Percentiles rank a stretch among this genome's conserved stretches.
Evolutionary conservation across 306 rosid genomes (phyloP).

Genomic region (Quercus suber): DNA sequence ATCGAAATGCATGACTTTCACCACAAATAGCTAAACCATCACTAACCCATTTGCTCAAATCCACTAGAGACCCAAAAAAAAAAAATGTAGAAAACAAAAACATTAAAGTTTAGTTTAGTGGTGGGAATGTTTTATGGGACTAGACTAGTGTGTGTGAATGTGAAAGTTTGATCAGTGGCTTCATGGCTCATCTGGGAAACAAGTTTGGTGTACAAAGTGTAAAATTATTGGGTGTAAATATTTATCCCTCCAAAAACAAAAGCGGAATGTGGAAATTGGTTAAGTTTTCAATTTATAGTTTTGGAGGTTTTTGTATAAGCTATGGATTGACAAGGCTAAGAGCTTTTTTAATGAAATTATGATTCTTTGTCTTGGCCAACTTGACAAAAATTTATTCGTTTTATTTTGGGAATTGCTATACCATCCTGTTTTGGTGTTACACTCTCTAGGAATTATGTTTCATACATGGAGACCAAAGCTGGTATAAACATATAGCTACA

Average conservation of each 20-base stretch:
- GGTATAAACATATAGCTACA: neutral
- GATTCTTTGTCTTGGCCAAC: neutral
- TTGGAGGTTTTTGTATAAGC: too few species aligned
- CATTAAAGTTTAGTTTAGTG: too few species aligned
- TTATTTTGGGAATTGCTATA: neutral
- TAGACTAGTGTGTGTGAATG: too few species aligned
- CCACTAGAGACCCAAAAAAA: too few species aligned
- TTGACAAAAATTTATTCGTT: neutral
- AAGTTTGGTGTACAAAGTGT: too few species aligned
- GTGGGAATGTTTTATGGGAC: too few species aligned
- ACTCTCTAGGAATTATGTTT: neutral
- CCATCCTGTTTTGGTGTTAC: neutral
- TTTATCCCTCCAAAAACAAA: neutral
- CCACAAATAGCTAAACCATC: neutral
- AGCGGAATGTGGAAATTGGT: neutral
- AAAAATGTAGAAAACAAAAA: too few species aligned
- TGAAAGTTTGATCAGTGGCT: too few species aligned
- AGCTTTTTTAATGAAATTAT: neutral
- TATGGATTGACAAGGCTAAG: neutral
- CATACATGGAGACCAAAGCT: neutral
- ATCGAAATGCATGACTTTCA: neutral
- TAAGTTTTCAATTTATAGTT: neutral
- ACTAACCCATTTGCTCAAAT: too few species aligned
- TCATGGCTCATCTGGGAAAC: too few species aligned
- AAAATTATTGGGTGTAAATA: neutral